Evolutionary conservation across 2,329 filamentous ascomycete genomes (phyloP).

Genomic region (Talaromyces sp.): DNA sequence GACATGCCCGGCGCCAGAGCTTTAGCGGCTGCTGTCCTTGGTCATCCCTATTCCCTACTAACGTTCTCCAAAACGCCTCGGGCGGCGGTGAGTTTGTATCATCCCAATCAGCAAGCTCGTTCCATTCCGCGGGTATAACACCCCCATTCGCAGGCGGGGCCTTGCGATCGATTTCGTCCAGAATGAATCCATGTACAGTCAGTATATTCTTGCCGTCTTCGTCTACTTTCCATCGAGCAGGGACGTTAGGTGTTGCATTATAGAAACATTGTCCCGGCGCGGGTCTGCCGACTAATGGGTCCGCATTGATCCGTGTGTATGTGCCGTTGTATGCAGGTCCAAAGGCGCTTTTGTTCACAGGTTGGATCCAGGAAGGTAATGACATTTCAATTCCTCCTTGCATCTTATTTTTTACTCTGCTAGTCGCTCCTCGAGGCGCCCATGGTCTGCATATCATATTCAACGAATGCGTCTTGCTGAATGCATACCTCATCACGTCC

Average conservation of each 20-base stretch:
- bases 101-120: conserved; percentile 10
- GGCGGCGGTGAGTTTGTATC: not conserved
- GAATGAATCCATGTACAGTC: conserved; percentile 2
- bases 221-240: conserved; percentile 10
- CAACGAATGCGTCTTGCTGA: conserved; percentile 13
- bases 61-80: conserved; percentile 2
- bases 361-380: conserved; percentile 19
- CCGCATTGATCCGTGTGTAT: conserved; percentile 19
- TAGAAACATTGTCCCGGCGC: conserved; percentile 9
- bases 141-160: not conserved
- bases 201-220: conserved; percentile 18
- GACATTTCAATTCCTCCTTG: not conserved
- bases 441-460: conserved; percentile 19
- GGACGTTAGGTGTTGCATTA: conserved; percentile 15
- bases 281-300: conserved; percentile 19
- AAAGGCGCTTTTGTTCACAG: conserved; percentile 12
- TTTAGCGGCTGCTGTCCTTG: conserved; percentile 4
- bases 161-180: conserved; percentile 2
- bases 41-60: conserved; percentile 9
- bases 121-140: conserved; percentile 22
- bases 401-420: not conserved
- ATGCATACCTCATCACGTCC: conserved; percentile 17
- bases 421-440: conserved; percentile 11
- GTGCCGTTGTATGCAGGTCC: conserved; percentile 7
- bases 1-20: conserved; percentile 7